Evolutionary conservation across 805 yeast genomes (phyloP).

Genomic region (Yarrowia sp.): DNA sequence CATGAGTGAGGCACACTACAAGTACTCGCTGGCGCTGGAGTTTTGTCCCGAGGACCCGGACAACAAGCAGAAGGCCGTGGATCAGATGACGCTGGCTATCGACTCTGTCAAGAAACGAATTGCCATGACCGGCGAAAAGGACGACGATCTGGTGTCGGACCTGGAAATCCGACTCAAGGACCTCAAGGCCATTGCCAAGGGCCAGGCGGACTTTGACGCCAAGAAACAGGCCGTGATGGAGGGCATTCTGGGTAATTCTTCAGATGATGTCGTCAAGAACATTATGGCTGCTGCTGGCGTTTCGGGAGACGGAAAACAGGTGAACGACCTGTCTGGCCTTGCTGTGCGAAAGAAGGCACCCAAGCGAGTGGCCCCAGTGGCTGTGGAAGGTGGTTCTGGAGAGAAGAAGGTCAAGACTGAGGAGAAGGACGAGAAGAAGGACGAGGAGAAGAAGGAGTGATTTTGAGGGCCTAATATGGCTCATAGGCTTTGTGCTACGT

Average conservation of each 20-base stretch:
- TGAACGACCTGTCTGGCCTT: constrained; percentile 23
- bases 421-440: background rate
- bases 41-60: constrained; percentile 62
- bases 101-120: constrained; percentile 56
- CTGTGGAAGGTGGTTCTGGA: constrained; percentile 16
- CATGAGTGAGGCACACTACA: constrained; percentile 81
- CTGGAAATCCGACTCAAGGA: constrained; percentile 48
- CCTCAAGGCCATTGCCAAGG: constrained; percentile 40
- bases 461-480: no score
- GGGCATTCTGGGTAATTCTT: constrained; percentile 82
- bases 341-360: constrained; percentile 38
- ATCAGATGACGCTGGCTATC: constrained; percentile 62
- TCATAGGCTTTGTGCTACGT: background rate
- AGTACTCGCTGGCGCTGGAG: constrained; percentile 79
- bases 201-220: constrained; percentile 51
- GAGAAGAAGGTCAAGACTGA: constrained; percentile 28
- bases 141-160: constrained; percentile 48
- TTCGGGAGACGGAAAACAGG: background rate
- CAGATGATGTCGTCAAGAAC: constrained; percentile 15
- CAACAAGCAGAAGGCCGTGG: constrained; percentile 59
- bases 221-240: constrained; percentile 82
- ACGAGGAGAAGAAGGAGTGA: constrained; percentile 6
- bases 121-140: constrained; percentile 52
- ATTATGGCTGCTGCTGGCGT: constrained; percentile 18
- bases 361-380: constrained; percentile 39